Conservation (phyloP, 148 eudicot species). For the Cornus florida region DNA sequence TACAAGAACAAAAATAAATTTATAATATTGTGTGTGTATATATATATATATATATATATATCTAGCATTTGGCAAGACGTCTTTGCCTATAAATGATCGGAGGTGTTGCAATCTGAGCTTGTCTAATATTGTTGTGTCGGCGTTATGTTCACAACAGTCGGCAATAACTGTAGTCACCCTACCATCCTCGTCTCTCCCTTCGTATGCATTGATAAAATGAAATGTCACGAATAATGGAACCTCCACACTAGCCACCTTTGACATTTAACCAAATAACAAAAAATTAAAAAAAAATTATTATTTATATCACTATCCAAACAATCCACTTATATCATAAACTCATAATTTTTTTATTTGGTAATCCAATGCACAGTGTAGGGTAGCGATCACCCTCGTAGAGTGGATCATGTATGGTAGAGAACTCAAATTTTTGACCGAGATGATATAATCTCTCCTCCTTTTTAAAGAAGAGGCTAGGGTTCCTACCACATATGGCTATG, state of each 20-base stretch:
- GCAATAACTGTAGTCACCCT: conserved; percentile 67
- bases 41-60: conserved; percentile 12
- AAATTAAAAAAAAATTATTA: background rate
- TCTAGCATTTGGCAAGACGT: conserved; percentile 92
- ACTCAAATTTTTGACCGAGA: too few species aligned
- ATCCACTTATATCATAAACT: too few species aligned
- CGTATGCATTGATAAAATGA: conserved; percentile 96
- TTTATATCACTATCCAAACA: background rate
- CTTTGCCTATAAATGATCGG: conserved; percentile 60
- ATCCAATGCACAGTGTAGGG: too few species aligned
- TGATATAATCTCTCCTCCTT: too few species aligned
- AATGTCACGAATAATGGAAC: conserved; percentile 92
- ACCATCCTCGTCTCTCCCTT: conserved; percentile 81
- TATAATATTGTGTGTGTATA: too few species aligned
- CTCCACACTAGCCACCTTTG: conserved; percentile 90
- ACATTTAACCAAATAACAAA: background rate
- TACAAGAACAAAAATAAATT: too few species aligned
- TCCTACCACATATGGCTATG: too few species aligned
- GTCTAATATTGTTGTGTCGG: conserved; percentile 82
- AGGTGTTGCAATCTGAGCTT: conserved; percentile 70
- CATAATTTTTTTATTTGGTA: too few species aligned
- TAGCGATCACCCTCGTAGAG: too few species aligned
- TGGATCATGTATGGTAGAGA: too few species aligned
- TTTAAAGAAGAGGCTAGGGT: too few species aligned
- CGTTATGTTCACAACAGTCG: conserved; percentile 92